Conservation (phyloP, 2,329 filamentous ascomycete genomes). For the Nannizziopsis barbatae region DNA sequence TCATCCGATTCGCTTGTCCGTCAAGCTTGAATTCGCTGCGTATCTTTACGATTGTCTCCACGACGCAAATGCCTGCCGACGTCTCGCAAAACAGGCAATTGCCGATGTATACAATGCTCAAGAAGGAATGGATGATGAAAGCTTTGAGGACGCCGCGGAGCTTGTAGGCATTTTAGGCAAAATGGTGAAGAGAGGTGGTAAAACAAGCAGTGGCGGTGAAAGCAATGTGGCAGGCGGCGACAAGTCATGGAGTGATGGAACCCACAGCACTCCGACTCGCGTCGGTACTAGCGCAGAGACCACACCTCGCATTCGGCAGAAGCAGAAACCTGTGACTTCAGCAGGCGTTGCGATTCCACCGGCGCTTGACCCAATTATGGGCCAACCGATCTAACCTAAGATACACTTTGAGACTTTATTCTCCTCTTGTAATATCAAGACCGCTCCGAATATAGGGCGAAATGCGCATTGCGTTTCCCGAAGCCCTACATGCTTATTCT, state of each 20-base stretch:
- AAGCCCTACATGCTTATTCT: too few species aligned
- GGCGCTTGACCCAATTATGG: background rate
- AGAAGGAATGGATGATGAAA: conserved; percentile 89
- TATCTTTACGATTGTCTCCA: conserved; percentile 90
- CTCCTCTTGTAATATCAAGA: background rate
- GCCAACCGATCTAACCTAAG: conserved; percentile 7
- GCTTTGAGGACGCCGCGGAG: conserved; percentile 84
- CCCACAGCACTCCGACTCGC: conserved; percentile 20
- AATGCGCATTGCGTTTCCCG: too few species aligned
- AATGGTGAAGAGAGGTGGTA: conserved; percentile 67
- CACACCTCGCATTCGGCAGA: conserved; percentile 13
- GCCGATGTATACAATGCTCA: conserved; percentile 82
- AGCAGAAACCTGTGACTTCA: conserved; percentile 1
- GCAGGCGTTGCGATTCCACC: conserved; percentile 3
- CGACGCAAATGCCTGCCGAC: conserved; percentile 63
- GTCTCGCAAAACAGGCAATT: conserved; percentile 70
- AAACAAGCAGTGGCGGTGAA: conserved; percentile 22
- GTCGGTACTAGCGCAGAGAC: conserved; percentile 7
- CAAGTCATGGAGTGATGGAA: conserved; percentile 25
- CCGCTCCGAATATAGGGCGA: too few species aligned
- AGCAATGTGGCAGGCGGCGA: conserved; percentile 26
- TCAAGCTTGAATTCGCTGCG: conserved; percentile 83
- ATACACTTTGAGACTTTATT: background rate
- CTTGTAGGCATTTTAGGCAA: conserved; percentile 74
- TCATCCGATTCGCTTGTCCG: conserved; percentile 76